Conservation (phyloP, 768 basidiomycete species). For the Leccinum obscurum region DNA sequence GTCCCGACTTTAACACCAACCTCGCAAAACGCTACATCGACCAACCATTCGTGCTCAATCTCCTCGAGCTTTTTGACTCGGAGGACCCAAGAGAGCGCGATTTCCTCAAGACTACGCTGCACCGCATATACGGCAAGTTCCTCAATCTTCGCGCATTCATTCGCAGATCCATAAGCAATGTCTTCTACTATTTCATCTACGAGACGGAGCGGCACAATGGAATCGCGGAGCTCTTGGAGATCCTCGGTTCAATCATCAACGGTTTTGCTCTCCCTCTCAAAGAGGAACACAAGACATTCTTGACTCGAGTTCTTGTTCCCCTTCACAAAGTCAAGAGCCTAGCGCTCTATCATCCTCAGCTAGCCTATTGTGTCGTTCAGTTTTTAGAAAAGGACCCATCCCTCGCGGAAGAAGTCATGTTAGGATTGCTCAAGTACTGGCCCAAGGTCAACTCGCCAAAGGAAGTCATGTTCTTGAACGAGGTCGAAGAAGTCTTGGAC, state of each 20-base stretch:
- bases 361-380: slow-evolving; percentile 98
- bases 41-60: slow-evolving; percentile 91
- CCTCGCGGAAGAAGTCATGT: slow-evolving; percentile 93
- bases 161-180: slow-evolving; percentile 98
- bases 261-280: slow-evolving; percentile 97
- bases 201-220: slow-evolving; percentile 99
- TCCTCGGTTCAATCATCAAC: slow-evolving; percentile 98
- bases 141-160: slow-evolving; percentile 98
- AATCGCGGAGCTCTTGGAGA: slow-evolving; percentile 96
- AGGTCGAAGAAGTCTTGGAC: slow-evolving; percentile 98
- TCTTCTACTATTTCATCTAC: slow-evolving; percentile 99
- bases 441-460: slow-evolving; percentile 99
- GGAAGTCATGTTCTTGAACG: slow-evolving; percentile 99
- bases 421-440: slow-evolving; percentile 97
- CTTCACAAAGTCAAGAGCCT: slow-evolving; percentile 97
- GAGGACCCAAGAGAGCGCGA: slow-evolving; percentile 99
- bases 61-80: slow-evolving; percentile 97
- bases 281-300: slow-evolving; percentile 98
- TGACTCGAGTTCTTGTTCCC: slow-evolving; percentile 90
- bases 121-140: slow-evolving; percentile 99
- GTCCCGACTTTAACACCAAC: slow-evolving; percentile 97
- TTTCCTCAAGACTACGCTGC: slow-evolving; percentile 98
- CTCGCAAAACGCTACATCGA: slow-evolving; percentile 97
- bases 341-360: slow-evolving; percentile 98
- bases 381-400: slow-evolving; percentile 95